Conservation (phyloP, 345 rosid species). For the Salix suchowensis region DNA sequence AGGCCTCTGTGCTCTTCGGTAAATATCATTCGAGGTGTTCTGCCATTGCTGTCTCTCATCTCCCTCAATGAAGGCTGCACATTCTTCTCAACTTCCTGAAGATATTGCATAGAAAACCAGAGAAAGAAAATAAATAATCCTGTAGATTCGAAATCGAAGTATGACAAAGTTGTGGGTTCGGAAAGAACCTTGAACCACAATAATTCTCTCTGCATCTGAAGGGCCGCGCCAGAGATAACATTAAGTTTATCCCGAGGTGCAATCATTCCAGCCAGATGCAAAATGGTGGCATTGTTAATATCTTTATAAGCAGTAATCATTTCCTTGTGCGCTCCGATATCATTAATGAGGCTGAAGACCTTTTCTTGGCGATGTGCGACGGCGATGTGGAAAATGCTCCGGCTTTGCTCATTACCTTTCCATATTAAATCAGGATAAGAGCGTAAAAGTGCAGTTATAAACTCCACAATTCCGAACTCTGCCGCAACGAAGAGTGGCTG, state of each 20-base stretch:
- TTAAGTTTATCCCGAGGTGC: slow-evolving; percentile 1
- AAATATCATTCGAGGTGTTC: slow-evolving; percentile 10
- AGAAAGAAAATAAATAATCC: background rate
- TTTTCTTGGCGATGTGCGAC: slow-evolving; percentile 17
- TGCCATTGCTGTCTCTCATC: background rate
- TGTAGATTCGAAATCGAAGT: background rate
- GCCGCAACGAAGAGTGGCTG: slow-evolving; percentile 36
- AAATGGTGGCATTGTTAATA: background rate
- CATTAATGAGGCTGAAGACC: slow-evolving; percentile 16
- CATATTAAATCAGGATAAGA: slow-evolving; percentile 13
- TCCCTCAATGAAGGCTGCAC: slow-evolving; percentile 12
- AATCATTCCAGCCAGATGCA: slow-evolving; percentile 2
- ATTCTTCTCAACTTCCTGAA: slow-evolving; percentile 14
- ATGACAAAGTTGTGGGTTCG: background rate
- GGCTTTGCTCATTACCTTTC: slow-evolving; percentile 4
- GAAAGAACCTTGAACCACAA: slow-evolving; percentile 13
- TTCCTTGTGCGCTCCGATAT: slow-evolving; percentile 15
- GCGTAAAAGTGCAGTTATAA: slow-evolving; percentile 2
- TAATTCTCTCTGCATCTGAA: slow-evolving; percentile 14
- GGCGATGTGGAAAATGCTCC: slow-evolving; percentile 27
- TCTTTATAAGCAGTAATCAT: background rate
- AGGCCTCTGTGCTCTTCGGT: background rate
- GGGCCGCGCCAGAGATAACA: slow-evolving; percentile 14
- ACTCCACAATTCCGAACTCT: background rate
- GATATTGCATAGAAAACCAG: background rate